A percentile compares a stretch with the other conserved stretches of the same genome.
Evolutionary conservation across 164 flowering plant genomes (phyloP).

Genomic region (Brasenia schreberi): DNA sequence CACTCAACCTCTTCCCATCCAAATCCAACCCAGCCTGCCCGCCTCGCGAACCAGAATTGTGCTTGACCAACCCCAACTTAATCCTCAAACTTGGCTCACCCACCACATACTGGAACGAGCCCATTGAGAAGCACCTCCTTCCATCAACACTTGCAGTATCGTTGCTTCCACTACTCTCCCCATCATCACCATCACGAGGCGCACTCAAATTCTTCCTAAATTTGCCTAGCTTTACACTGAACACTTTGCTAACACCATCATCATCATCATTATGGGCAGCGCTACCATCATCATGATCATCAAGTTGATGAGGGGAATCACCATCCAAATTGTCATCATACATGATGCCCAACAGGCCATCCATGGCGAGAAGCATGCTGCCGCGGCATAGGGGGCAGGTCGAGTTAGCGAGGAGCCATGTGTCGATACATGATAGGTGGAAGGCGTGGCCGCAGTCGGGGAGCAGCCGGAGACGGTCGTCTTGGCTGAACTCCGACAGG

Average conservation of each 20-base stretch:
- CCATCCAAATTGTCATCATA: conserved; percentile 16
- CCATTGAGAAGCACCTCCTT: conserved; percentile 80
- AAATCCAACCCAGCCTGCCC: conserved; percentile 8
- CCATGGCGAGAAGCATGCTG: conserved; percentile 12
- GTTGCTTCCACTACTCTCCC: conserved; percentile 24
- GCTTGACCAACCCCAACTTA: conserved; percentile 11
- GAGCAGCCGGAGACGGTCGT: conserved; percentile 38
- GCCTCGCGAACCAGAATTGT: not conserved
- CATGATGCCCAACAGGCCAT: conserved; percentile 17
- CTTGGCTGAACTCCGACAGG: conserved; percentile 43
- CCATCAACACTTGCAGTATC: conserved; percentile 38
- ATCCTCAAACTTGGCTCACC: conserved; percentile 45
- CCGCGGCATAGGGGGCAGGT: conserved; percentile 67
- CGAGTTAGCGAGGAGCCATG: conserved; percentile 57
- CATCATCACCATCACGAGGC: conserved; percentile 8
- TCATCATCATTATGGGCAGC: conserved; percentile 10
- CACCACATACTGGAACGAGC: conserved; percentile 60
- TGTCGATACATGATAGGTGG: conserved; percentile 56
- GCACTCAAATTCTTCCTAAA: conserved; percentile 33
- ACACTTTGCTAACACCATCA: conserved; percentile 17
- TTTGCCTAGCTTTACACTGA: conserved; percentile 69
- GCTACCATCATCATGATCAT: conserved; percentile 16
- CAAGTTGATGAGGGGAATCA: not conserved
- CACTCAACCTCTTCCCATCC: conserved; percentile 43
- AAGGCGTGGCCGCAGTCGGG: conserved; percentile 76